A percentile compares a stretch with the other conserved stretches of the same genome.
phyloP scores from a whole-genome alignment of 2,329 filamentous ascomycete genomes.

The Ceratocystiopsis sp. region DNA sequence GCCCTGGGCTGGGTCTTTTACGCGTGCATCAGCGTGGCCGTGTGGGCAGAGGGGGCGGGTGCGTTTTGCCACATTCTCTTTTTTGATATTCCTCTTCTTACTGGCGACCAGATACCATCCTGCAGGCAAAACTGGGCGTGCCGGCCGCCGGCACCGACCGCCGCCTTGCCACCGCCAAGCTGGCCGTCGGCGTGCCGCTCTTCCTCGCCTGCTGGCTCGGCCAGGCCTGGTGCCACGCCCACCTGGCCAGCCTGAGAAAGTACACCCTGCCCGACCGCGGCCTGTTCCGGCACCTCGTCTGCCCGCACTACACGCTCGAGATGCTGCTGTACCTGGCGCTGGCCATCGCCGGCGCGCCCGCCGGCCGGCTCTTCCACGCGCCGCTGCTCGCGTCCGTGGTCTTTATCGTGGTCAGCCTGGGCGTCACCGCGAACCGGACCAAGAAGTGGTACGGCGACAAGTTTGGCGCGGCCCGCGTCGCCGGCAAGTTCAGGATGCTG shows the following conservation, averaged over 20 bases:
- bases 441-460: constrained; percentile 62
- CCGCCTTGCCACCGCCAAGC: constrained; percentile 21
- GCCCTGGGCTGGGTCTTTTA: constrained; percentile 66
- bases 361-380: constrained; percentile 47
- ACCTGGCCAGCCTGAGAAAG: constrained; percentile 56
- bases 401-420: constrained; percentile 68
- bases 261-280: constrained; percentile 67
- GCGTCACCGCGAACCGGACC: constrained; percentile 62
- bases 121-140: constrained; percentile 14
- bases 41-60: constrained; percentile 70
- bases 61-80: constrained; percentile 23
- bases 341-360: constrained; percentile 55
- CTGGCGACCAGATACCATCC: constrained; percentile 9
- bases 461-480: constrained; percentile 51
- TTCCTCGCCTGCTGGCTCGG: constrained; percentile 54
- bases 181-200: constrained; percentile 37
- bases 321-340: constrained; percentile 71
- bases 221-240: constrained; percentile 58
- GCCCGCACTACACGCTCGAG: constrained; percentile 85
- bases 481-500: constrained; percentile 57
- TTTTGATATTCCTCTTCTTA: not conserved
- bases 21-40: constrained; percentile 48
- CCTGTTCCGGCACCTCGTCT: constrained; percentile 56
- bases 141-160: not conserved
- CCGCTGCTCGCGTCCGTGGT: constrained; percentile 52